Evolutionary conservation across 2,329 filamentous ascomycete species (phyloP), one percentile per base, ranked within the genome.

Genomic region (Cladophialophora immunda): DNA sequence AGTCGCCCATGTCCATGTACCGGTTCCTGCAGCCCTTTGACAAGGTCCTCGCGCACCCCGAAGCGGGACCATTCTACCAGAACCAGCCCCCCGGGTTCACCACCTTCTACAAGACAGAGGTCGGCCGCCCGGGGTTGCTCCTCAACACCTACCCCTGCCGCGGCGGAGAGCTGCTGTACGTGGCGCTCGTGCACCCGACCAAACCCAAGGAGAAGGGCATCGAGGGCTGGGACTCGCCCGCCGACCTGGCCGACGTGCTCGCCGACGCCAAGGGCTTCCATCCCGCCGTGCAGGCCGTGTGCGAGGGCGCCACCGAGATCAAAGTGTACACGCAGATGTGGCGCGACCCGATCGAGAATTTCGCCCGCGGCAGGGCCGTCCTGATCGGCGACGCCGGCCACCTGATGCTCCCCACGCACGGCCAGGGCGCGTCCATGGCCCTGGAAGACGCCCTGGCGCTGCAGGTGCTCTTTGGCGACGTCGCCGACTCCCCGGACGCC

Each of bases 321-420:
- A 67, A 62, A 38, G 64, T 67, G 19, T 69, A 69, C 62, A 67
- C 57, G 13, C 60, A 64, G 41, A 69, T 69, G 64, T 67, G 56
- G 57, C 68, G 68, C 47, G 61, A 70, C 29, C 66, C 66, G 34
- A 45, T 69, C 19, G 52, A 63, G 34, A 63, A 22, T 0, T 91
- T 87, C 84, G 50, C 81, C 0, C 81, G 84, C 1, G 84, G 78
- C 0, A 81, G 79, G 4, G 75, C 90, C n/a, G 87, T 83, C 0
- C 75, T 91, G 0, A 75, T 92, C 0, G 89, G 90, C 0, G 89
- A 92, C 73, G 88, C 89, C 0, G 68, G 34, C 25, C 89, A 92
- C 74, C 88, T 89, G 0, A 90, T 91, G 72, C 78, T 89, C 0
- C 89, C 88, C 17, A 84, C 87, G 64, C 86, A 88, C 76, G 75